These are phyloP conservation scores for Venturia oleaginea DNA, from an alignment of 2,329 filamentous ascomycete species.

Conservation along the genomic window DNA sequence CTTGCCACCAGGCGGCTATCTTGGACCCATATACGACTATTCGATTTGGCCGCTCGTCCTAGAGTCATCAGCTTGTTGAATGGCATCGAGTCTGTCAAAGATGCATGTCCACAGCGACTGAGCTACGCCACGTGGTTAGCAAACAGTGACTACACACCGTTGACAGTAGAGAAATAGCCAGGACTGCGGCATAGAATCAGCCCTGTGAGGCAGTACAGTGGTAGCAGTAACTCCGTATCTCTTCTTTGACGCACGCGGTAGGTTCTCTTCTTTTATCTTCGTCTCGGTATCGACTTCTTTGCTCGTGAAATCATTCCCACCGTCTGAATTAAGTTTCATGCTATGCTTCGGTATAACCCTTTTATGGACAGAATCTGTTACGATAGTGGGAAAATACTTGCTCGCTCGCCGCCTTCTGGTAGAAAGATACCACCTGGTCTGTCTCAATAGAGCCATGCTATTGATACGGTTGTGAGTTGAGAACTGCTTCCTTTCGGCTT, in stretches of 20 bases:
- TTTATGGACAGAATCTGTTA: slow-evolving; percentile 90
- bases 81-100: too few species aligned
- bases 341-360: slow-evolving; percentile 47
- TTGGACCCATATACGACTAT: neutral
- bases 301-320: slow-evolving; percentile 44
- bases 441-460: slow-evolving; percentile 57
- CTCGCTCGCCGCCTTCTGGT: slow-evolving; percentile 60
- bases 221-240: too few species aligned
- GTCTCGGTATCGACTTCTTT: neutral
- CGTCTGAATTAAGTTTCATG: slow-evolving; percentile 82
- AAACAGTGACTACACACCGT: too few species aligned
- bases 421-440: slow-evolving; percentile 78
- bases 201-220: too few species aligned
- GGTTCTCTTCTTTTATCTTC: slow-evolving; percentile 40
- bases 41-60: neutral
- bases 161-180: too few species aligned
- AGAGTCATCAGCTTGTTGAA: neutral
- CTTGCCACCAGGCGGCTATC: neutral
- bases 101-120: too few species aligned
- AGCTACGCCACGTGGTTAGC: too few species aligned
- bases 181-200: too few species aligned
- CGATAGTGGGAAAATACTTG: slow-evolving; percentile 93
- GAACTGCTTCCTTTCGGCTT: slow-evolving; percentile 56
- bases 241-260: slow-evolving; percentile 76
- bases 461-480: slow-evolving; percentile 98